Evolutionary conservation across 805 yeast genomes (phyloP), one percentile per base, ranked within the genome.

Genomic region (Spathaspora hagerdaliae): DNA sequence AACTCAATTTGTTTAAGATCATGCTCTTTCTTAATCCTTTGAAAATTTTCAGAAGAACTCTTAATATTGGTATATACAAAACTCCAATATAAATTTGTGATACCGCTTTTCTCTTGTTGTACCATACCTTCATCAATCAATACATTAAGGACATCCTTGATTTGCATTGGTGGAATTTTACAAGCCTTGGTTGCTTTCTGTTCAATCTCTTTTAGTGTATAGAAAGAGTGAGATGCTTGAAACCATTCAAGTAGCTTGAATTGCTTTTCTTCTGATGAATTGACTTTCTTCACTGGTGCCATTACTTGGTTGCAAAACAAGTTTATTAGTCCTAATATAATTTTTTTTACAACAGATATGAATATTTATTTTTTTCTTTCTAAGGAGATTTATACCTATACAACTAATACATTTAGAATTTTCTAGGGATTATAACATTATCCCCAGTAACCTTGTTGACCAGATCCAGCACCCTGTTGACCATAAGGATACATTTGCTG

Each of bases 31-130:
- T 42, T 35, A 19, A 58, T 13, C 11, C 45, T 46, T 31, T 50
- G 47, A 7, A 38, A 15, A 8, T 43, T 42, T 6, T 36, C 31
- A 8, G 27, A 29, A 9, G 3, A 11, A 5, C 12, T 29, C 32
- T 29, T 29, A 29, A 29, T 12, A 7, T 32, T 33, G 27, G 39
- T 6, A 31, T 37, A 64, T 49, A 57, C 61, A 57, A 74, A 78
- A 42, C 75, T 64, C 81, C 82, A 79, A 47, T 77, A 79, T 2
- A 78, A 60, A 43, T 75, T 75, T 11, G 74, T 65, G 11, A 66
- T 63, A 0, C 85, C 86, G 55, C 85, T 79, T 56, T 80, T 81
- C 48, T 77, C 81, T 35, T 70, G 67, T 38, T 69, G 70, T 7
- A 79, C 67, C 29, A 77, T 51, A 24, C 67, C 73, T 43, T 79